Conservation (phyloP, 2,329 filamentous ascomycete genomes). For the Lachnellula hyalina region DNA sequence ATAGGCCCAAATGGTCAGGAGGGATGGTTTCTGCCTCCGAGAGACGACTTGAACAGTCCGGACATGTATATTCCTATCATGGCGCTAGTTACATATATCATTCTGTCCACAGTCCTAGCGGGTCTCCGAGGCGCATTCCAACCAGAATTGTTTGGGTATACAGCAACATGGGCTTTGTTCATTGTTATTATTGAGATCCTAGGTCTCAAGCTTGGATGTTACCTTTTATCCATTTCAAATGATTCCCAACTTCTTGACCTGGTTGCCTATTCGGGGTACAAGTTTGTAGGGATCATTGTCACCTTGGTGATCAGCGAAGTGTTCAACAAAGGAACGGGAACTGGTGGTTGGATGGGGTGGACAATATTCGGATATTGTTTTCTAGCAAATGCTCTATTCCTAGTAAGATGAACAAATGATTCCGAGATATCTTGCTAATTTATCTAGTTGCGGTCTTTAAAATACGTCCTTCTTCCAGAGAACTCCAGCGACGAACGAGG, state of each 20-base stretch:
- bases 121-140: slow-evolving; percentile 88
- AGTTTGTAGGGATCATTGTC: slow-evolving; percentile 94
- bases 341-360: slow-evolving; percentile 86
- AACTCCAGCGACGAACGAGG: slow-evolving; percentile 58
- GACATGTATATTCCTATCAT: slow-evolving; percentile 99
- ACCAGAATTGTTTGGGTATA: slow-evolving; percentile 86
- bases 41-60: slow-evolving; percentile 94
- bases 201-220: slow-evolving; percentile 87
- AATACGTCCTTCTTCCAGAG: slow-evolving; percentile 92
- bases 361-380: slow-evolving; percentile 86
- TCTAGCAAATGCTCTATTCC: slow-evolving; percentile 87
- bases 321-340: slow-evolving; percentile 71
- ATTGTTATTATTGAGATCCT: slow-evolving; percentile 85
- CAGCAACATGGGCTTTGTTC: slow-evolving; percentile 75
- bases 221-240: slow-evolving; percentile 88
- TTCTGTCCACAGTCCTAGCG: slow-evolving; percentile 84
- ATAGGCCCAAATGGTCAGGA: slow-evolving; percentile 65
- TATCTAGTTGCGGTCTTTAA: slow-evolving; percentile 77
- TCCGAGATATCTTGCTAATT: slow-evolving; percentile 9
- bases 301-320: slow-evolving; percentile 78
- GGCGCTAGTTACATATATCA: slow-evolving; percentile 95
- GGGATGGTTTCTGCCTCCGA: slow-evolving; percentile 79
- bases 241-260: slow-evolving; percentile 90
- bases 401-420: slow-evolving; percentile 53
- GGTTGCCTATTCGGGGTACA: slow-evolving; percentile 95